A percentile compares a stretch with the other conserved stretches of the same genome.
phyloP scores from a whole-genome alignment of 768 basidiomycete species.

The Lentinula lateritia region DNA sequence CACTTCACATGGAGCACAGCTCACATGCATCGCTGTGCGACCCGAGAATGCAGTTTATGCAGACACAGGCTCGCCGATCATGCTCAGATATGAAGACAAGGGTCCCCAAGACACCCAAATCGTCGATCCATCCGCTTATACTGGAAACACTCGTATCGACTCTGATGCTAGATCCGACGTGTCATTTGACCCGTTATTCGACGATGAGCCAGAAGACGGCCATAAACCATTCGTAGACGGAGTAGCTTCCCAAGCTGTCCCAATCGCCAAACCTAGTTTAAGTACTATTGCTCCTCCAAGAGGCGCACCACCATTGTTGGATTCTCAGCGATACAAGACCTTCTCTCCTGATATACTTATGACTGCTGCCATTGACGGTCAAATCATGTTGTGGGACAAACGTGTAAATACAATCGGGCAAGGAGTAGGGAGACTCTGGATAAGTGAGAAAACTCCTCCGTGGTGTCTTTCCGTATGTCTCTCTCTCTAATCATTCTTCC shows the following conservation, averaged over 20 bases:
- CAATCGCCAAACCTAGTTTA: constrained; percentile 10
- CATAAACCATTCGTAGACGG: constrained; percentile 4
- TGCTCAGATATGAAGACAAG: constrained; percentile 7
- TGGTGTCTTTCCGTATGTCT: constrained; percentile 89
- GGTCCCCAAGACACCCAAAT: background rate
- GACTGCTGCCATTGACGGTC: constrained; percentile 89
- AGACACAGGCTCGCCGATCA: constrained; percentile 16
- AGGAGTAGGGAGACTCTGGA: constrained; percentile 81
- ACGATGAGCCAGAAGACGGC: constrained; percentile 70
- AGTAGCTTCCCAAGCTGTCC: constrained; percentile 12
- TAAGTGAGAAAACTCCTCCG: constrained; percentile 88
- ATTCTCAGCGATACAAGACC: constrained; percentile 48
- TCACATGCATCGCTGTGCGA: constrained; percentile 74
- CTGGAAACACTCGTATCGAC: constrained; percentile 21
- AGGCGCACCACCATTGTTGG: constrained; percentile 72
- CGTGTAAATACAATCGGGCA: constrained; percentile 56
- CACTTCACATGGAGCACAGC: constrained; percentile 77
- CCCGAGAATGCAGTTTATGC: constrained; percentile 44
- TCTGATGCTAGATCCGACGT: constrained; percentile 71
- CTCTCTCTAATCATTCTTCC: background rate
- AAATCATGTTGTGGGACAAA: constrained; percentile 88
- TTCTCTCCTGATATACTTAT: constrained; percentile 83
- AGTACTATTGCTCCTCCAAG: constrained; percentile 53
- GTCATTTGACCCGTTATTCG: constrained; percentile 87
- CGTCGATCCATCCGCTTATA: background rate